Base-by-base conservation (phyloP, 2,329 filamentous ascomycete genomes). In the Claviceps pazoutovae region DNA sequence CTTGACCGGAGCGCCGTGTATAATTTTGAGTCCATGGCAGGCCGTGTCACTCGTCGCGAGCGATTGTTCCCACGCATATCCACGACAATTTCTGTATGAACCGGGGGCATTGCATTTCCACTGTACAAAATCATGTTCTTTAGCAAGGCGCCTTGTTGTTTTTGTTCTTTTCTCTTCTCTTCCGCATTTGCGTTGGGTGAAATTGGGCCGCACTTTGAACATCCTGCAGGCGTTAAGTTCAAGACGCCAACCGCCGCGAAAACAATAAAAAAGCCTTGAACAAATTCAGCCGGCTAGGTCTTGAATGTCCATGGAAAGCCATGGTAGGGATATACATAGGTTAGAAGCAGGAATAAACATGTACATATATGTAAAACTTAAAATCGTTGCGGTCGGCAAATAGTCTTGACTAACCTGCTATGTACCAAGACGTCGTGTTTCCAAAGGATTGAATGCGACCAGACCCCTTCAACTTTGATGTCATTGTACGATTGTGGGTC, bases 81-180 rank as follows among this genome's bases (percentile, higher is more conserved):
- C n/a, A 46, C 41, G 51, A 51, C 19, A 34, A 47, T 4, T 38
- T 41, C 4, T 50, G 54, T 37, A 55, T 51, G 57, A 55, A 49
- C 13, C 51, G 44, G 58, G 30, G 51, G 58, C 52, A 43, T 19
- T 59, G 58, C 58, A 62, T 57, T 53, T 54, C 55, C 59, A 61
- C 23, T 54, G 65, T 68, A 63, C 58, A 64, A 62, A 64, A 62
- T 58, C 59, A 58, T 58, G 60, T 55, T 60, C 57, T 56, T 61
- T 59, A 68, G 65, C 65, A 64, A 56, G 66, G 66, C 67, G 67
- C 61, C 30, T 61, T 56, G 56, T 56, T 65, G 55, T 62, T 52
- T 58, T 58, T 59, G 62, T 58, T 58, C 13, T 59, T 30, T 46
- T 46, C 19, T 51, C 8, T 34, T 11, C 49, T 17, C 30, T 3